These are phyloP conservation scores for Aspergillus aculeatinus DNA, from an alignment of 2,329 filamentous ascomycete species.

Conservation along the genomic window DNA sequence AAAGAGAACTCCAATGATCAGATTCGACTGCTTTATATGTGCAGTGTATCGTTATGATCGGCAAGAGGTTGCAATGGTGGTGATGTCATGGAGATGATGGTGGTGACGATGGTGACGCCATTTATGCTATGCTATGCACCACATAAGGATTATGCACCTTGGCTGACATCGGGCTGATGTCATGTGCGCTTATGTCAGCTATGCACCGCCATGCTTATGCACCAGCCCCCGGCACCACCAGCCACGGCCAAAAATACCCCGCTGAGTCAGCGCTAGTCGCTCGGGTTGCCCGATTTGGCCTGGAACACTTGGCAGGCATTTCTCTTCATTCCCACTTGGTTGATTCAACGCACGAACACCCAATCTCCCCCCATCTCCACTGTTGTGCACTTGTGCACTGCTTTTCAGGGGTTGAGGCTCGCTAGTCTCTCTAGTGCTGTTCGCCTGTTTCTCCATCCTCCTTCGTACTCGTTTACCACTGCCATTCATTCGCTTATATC, in stretches of 20 bases:
- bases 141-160: background rate
- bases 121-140: background rate
- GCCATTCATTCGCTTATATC: background rate
- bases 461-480: background rate
- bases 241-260: background rate
- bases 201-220: background rate
- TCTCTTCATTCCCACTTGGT: too few species aligned
- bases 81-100: constrained; percentile 5
- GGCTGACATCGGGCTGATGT: background rate
- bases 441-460: too few species aligned
- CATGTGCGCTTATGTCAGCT: background rate
- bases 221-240: background rate
- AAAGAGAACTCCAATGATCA: too few species aligned
- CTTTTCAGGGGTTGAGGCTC: background rate
- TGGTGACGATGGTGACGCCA: background rate
- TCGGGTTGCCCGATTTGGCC: background rate
- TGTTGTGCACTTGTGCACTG: too few species aligned
- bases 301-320: too few species aligned
- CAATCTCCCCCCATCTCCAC: background rate
- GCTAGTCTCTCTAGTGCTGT: background rate
- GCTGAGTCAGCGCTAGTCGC: background rate
- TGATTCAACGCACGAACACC: background rate
- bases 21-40: too few species aligned
- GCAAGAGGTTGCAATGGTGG: background rate
- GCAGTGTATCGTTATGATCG: background rate